phyloP scores from a whole-genome alignment of 73 alveolate species.

The Paraurostyla sp. region DNA sequence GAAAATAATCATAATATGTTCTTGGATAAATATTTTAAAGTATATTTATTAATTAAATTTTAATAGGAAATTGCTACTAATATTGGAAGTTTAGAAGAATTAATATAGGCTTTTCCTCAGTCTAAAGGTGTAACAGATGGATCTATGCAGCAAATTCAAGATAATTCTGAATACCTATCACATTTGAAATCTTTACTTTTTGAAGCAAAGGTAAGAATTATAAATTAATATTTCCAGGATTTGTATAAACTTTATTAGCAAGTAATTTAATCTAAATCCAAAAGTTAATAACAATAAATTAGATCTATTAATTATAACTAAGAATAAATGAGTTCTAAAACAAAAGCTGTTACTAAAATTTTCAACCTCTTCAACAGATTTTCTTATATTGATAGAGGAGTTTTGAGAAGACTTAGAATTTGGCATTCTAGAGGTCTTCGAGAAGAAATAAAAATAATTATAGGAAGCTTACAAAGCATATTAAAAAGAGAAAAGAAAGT shows the following conservation, averaged over 20 bases:
- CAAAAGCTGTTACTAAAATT: constrained; percentile 20
- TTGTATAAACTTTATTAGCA: not conserved
- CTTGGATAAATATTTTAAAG: not conserved
- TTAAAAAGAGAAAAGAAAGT: constrained; percentile 4
- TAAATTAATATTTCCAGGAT: not conserved
- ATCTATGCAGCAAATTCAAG: too few relatives aligned
- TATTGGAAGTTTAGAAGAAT: not conserved
- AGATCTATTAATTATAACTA: not conserved
- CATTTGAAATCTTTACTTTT: not conserved
- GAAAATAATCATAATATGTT: not conserved
- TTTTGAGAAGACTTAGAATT: constrained; percentile 22
- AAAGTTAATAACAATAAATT: not conserved
- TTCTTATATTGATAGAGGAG: constrained; percentile 24
- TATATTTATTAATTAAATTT: not conserved
- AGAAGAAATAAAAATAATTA: constrained; percentile 14
- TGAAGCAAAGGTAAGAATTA: not conserved
- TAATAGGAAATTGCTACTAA: not conserved
- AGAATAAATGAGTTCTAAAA: not conserved
- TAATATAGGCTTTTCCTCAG: not conserved
- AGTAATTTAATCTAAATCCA: not conserved
- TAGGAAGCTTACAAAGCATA: not conserved
- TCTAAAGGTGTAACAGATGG: not conserved
- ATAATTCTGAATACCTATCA: not conserved
- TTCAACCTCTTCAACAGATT: not conserved
- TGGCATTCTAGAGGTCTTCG: constrained; percentile 53